Conservation (phyloP, 2,329 filamentous ascomycete species). For the Calonectria leucothoes region DNA sequence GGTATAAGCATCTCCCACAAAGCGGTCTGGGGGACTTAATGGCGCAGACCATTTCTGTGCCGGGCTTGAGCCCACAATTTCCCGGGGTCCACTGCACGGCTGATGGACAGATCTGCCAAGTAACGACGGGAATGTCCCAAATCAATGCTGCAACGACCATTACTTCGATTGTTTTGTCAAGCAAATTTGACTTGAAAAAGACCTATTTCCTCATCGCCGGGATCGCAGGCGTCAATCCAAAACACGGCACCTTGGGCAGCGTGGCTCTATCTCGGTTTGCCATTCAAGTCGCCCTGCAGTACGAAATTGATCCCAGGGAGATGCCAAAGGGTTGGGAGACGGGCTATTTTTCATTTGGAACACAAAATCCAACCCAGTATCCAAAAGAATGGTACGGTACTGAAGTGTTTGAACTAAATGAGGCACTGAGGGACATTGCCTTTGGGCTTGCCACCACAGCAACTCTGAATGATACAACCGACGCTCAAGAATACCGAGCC, state of each 20-base stretch:
- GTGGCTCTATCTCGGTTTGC: slow-evolving; percentile 27
- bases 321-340: slow-evolving; percentile 17
- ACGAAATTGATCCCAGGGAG: slow-evolving; percentile 30
- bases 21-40: slow-evolving; percentile 22
- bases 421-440: slow-evolving; percentile 18
- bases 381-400: slow-evolving; percentile 24
- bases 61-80: slow-evolving; percentile 20
- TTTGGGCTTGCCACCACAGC: slow-evolving; percentile 17
- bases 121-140: slow-evolving; percentile 25
- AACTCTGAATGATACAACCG: slow-evolving; percentile 13
- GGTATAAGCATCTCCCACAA: slow-evolving; percentile 16
- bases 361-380: slow-evolving; percentile 15
- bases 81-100: slow-evolving; percentile 22
- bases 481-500: slow-evolving; percentile 16
- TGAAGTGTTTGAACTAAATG: slow-evolving; percentile 32
- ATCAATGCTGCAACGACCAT: slow-evolving; percentile 31
- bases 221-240: slow-evolving; percentile 30
- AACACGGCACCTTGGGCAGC: slow-evolving; percentile 23
- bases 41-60: slow-evolving; percentile 15
- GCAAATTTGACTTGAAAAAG: slow-evolving; percentile 20
- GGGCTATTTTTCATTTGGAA: slow-evolving; percentile 30
- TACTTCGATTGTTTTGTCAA: slow-evolving; percentile 13
- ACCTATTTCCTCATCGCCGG: slow-evolving; percentile 31
- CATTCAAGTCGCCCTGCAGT: slow-evolving; percentile 28
- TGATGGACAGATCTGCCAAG: slow-evolving; percentile 21